These are phyloP conservation scores for Aegilops sharonensis DNA, from an alignment of 176 grass and related monocot genomes.

Conservation along the genomic window DNA sequence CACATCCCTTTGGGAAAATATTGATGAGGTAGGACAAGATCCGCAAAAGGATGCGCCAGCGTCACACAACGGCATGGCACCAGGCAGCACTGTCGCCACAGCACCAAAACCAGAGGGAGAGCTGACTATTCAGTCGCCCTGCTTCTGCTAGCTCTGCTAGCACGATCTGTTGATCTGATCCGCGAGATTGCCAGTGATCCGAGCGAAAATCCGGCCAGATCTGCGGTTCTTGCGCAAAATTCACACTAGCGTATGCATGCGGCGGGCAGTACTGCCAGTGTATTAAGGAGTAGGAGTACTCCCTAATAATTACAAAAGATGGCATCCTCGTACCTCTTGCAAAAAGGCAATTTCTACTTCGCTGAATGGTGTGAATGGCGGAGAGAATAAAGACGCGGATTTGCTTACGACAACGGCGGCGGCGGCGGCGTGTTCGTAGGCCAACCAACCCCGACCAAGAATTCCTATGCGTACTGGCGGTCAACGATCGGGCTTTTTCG, in stretches of 20 bases:
- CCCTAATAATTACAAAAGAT: neutral
- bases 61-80: neutral
- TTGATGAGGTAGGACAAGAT: constrained; percentile 43
- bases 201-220: neutral
- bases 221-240: neutral
- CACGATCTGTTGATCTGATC: constrained; percentile 8
- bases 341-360: neutral
- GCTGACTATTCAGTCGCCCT: neutral
- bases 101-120: neutral
- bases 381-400: neutral
- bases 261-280: neutral
- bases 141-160: neutral
- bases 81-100: neutral
- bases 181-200: neutral
- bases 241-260: neutral
- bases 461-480: constrained; percentile 11
- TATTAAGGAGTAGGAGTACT: neutral
- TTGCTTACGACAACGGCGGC: constrained; percentile 12
- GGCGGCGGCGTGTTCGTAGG: neutral
- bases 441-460: neutral
- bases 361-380: constrained; percentile 4
- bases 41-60: constrained; percentile 26
- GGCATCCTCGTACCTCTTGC: constrained; percentile 13
- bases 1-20: constrained; percentile 6
- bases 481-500: constrained; percentile 18